Evolutionary conservation across 192 early-diverging fungal genomes (phyloP), one percentile per base, ranked within the genome.

Genomic region (Linnemannia zychae): DNA sequence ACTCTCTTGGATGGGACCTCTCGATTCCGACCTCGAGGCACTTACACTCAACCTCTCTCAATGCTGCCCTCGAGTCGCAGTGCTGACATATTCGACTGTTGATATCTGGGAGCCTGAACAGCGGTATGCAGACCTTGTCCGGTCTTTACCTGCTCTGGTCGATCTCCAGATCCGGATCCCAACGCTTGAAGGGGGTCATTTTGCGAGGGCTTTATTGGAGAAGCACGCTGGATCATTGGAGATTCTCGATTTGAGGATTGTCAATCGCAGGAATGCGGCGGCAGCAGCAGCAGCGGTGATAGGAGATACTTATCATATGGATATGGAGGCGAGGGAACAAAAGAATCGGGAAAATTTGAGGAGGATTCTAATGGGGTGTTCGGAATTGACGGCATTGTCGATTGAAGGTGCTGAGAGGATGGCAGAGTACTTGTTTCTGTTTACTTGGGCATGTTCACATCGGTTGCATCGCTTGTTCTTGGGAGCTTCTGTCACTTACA

Each of bases 131-230:
- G 76, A 12, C 12, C n/a, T 78, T 0, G 70, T 78, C 68, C 34
- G 18, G 17, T 57, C 67, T 33, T 44, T 71, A 2, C 67, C 76
- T 0, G 66, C 50, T 16, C 52, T 78, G 16, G 76, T 78, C 1
- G 76, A 78, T 28, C 63, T 78, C 37, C 76, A 78, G 68, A 78
- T 78, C 76, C 67, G 68, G 67, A 71, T 78, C 53, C 76, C 76
- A 13, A 36, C 76, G 0, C 76, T 78, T 46, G 57, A 63, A 12
- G 76, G 67, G 0, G 68, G 70, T 31, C 36, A 22, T 4, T 78
- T 78, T 47, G 70, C 76, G 20, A 53, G 60, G 33, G 76, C 76
- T 9, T 36, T 78, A 16, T 31, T 78, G 0, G 7, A 7, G 0
- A n/a, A 71, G 33, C 76, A 78, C 37, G 76, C 76, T 7, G 13